Evolutionary conservation across 2,329 filamentous ascomycete species (phyloP), one percentile per base, ranked within the genome.

Genomic region (Talaromyces amestolkiae): DNA sequence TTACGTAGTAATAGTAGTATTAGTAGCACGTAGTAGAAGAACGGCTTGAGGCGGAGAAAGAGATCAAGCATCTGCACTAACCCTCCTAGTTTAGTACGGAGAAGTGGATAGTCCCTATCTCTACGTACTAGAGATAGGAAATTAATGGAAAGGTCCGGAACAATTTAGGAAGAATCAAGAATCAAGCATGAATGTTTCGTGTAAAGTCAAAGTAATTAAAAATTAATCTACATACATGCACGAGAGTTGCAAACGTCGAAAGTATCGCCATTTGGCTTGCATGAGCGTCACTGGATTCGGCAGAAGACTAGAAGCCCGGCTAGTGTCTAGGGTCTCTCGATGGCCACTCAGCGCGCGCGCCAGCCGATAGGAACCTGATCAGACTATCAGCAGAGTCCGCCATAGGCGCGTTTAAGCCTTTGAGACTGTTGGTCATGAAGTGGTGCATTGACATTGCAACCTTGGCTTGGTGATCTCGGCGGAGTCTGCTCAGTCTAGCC

Each of bases 161-260:
- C 15, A 37, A 37, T 22, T 22, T 8, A n/a, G 27, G 31, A 19
- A 13, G 6, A 22, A 19, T 13, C 7, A 56, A 13, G 33, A 56
- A 39, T 39, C 33, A 17, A 56, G 47, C 49, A 31, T n/a, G 27
- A n/a, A n/a, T 53, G 49, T 53, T 33, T 33, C 49, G 49, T 35
- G 53, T 56, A 56, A 56, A 39, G 31, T 37, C 53, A 37, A 56
- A 56, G 33, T 39, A 56, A 56, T 56, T 56, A 56, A 56, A 22
- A 56, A 39, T 37, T 56, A 56, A 56, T 56, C 2, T 35, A 2
- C 31, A 35, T 13, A 10, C 31, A 54, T 6, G 49, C 15, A 31
- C 27, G 27, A 56, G 53, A 56, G 33, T 56, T 39, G 31, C 53
- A 54, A 13, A 3, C 9, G 24, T 27, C 24, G 49, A 33, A 11